Evolutionary conservation across 305 asterid species (phyloP).

Genomic region (Solanum hybrid): DNA sequence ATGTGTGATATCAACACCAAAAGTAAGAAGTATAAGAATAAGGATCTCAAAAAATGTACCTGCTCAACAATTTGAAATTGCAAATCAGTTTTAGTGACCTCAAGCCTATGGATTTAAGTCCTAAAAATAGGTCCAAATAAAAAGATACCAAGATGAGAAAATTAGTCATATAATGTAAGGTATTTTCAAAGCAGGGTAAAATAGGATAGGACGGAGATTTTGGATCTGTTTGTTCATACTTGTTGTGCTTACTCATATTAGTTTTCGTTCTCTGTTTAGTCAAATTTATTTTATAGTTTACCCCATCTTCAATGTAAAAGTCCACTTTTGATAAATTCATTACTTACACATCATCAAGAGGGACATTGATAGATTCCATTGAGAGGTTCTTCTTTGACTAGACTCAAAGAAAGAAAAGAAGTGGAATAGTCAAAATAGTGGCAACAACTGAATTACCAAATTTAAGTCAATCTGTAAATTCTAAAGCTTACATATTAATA

Average conservation of each 20-base stretch:
- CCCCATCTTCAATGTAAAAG: not conserved
- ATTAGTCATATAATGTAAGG: not conserved
- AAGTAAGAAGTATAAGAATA: not conserved
- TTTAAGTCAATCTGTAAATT: not conserved
- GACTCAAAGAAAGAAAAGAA: not conserved
- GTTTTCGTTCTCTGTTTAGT: not conserved
- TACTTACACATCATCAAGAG: constrained; percentile 74
- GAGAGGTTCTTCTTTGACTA: constrained; percentile 58
- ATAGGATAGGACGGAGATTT: not conserved
- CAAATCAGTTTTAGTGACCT: constrained; percentile 43
- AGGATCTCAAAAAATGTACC: constrained; percentile 32
- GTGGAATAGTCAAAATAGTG: not conserved
- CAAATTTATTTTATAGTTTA: not conserved
- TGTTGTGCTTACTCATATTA: not conserved
- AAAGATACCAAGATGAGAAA: not conserved
- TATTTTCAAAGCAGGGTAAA: not conserved
- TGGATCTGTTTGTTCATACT: not conserved
- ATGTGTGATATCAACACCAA: not conserved
- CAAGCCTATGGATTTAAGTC: constrained; percentile 54
- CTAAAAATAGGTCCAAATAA: constrained; percentile 25
- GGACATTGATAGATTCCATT: constrained; percentile 61
- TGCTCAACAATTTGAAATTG: constrained; percentile 48
- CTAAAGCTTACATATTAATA: not conserved
- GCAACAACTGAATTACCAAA: not conserved
- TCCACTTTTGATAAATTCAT: constrained; percentile 6